These are phyloP conservation scores for Calonectria crousiana DNA, from an alignment of 2,329 filamentous ascomycete species.

Conservation along the genomic window DNA sequence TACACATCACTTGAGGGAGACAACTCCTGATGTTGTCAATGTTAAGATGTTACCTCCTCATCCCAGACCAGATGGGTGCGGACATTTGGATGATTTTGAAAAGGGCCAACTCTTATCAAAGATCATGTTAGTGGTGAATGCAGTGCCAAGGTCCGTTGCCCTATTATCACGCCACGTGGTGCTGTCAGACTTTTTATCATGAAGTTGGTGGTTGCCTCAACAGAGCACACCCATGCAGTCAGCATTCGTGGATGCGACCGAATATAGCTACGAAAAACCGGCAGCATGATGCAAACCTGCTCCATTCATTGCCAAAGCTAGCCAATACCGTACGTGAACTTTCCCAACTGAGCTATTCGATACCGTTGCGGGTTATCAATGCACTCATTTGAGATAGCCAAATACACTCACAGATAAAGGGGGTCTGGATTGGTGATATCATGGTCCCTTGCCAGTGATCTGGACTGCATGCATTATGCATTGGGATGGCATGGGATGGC, in stretches of 20 bases:
- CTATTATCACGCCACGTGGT: background rate
- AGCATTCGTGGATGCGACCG: background rate
- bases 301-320: background rate
- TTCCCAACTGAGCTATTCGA: background rate
- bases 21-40: no score
- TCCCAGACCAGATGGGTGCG: no score
- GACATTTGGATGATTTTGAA: no score
- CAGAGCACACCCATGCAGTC: background rate
- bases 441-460: slow-evolving; percentile 7
- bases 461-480: slow-evolving; percentile 1
- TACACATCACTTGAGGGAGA: no score
- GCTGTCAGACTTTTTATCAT: background rate
- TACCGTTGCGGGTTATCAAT: background rate
- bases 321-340: background rate
- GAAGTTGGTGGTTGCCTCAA: background rate
- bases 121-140: no score
- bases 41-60: no score
- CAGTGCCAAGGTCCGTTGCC: background rate
- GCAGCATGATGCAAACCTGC: background rate
- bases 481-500: background rate
- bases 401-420: background rate
- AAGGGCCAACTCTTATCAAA: no score
- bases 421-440: background rate
- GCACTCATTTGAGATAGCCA: background rate
- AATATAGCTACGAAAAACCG: background rate